Percentiles rank a stretch among this genome's conserved stretches.
Conservation (phyloP, 768 basidiomycete species). For the Coprinopsis sp. region DNA sequence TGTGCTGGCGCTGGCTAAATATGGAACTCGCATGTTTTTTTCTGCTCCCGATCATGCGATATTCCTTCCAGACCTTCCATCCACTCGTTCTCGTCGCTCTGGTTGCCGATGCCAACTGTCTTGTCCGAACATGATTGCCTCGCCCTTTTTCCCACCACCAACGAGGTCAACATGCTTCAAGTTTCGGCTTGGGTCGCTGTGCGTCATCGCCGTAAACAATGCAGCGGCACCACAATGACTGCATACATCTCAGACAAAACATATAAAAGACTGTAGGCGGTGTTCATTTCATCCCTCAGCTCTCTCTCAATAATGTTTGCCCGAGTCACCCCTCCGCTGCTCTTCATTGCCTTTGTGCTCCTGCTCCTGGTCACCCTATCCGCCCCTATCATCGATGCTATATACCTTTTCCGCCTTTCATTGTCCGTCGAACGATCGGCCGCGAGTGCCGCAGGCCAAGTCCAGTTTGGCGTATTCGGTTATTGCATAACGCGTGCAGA, state of each 20-base stretch:
- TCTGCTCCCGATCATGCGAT: constrained; percentile 31
- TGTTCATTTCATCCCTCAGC: constrained; percentile 4
- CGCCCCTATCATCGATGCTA: constrained; percentile 50
- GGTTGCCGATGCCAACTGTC: neutral
- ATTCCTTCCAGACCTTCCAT: constrained; percentile 10
- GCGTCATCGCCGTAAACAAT: neutral
- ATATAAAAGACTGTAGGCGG: constrained; percentile 9
- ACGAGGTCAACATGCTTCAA: neutral
- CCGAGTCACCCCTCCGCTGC: constrained; percentile 35
- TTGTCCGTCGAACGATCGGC: constrained; percentile 23
- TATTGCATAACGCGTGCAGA: constrained; percentile 50
- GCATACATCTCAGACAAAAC: neutral
- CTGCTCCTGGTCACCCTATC: constrained; percentile 61
- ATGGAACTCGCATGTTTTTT: constrained; percentile 27
- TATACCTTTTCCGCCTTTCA: constrained; percentile 51
- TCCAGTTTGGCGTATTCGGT: constrained; percentile 60
- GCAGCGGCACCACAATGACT: constrained; percentile 1
- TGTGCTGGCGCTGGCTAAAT: constrained; percentile 17
- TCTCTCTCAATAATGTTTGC: constrained; percentile 21
- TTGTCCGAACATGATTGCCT: neutral
- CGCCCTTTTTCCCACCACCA: neutral
- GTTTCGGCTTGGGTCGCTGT: constrained; percentile 1
- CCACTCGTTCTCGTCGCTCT: neutral
- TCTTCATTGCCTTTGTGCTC: constrained; percentile 53
- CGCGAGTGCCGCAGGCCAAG: constrained; percentile 31